Evolutionary conservation across 345 rosid genomes (phyloP), one percentile per base, ranked within the genome.

Genomic region (Pelargonium nanum): DNA sequence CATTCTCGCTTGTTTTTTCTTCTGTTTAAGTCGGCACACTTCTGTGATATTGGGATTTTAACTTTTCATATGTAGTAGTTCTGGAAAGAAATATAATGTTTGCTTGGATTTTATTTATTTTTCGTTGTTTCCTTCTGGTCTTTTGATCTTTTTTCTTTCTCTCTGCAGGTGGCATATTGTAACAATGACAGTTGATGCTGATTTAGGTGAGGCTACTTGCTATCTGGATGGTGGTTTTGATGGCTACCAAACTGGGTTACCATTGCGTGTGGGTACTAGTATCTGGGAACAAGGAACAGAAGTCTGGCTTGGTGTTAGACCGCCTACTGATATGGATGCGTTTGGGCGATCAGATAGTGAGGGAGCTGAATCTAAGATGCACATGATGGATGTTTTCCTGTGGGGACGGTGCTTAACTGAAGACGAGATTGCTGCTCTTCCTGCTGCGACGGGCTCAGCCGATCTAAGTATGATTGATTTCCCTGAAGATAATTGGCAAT

Each of bases 311-410:
- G 99, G 97, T 77, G 82, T 83, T 75, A 83, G 85, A 70, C 96
- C 99, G 24, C 99, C 99, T 55, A 87, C 72, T 20, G 99, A 88
- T 64, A 65, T 90, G 72, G 99, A 94, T 78, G 87, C 94, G 45
- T 90, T 94, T 63, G 97, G 99, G 69, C 88, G 99, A 78, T 94
- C 99, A 26, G 99, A 94, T 77, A 94, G 99, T 60, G 99, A 94
- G 78, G 99, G 97, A 75, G 88, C 78, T 9, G 99, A 94, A 72
- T 83, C 99, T 57, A 94, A 94, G 80, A 88, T 90, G 97, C 97
- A 94, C 76, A 80, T 94, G 65, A 94, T 94, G 99, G 99, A 94
- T 78, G 96, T 88, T 73, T 94, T 94, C 75, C 77, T 94, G 1
- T 94, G 99, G 99, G 99, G 97, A 44, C 85, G 85, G 75, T 90